These are phyloP conservation scores for Boeremia exigua DNA, from an alignment of 2,329 filamentous ascomycete genomes.

Conservation along the genomic window DNA sequence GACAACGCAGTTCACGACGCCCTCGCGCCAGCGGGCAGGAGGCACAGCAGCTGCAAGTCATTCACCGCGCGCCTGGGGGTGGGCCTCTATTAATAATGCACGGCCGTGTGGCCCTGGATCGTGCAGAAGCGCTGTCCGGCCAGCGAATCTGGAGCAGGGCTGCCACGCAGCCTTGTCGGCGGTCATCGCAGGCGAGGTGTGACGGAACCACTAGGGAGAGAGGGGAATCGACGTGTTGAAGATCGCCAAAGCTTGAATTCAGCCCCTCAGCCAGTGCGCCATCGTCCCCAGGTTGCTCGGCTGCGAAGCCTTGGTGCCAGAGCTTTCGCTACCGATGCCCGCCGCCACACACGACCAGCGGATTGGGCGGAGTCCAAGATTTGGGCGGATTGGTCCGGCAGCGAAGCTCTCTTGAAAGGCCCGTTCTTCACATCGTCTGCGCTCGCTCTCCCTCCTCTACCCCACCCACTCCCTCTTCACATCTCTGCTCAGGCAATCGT, in stretches of 20 bases:
- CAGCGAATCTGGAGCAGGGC: constrained; percentile 19
- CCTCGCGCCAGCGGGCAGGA: constrained; percentile 9
- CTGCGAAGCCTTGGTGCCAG: constrained; percentile 7
- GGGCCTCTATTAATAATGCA: constrained; percentile 21
- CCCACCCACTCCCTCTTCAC: constrained; percentile 35
- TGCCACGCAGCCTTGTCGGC: constrained; percentile 38
- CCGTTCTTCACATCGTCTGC: constrained; percentile 25
- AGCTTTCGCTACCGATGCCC: constrained; percentile 31
- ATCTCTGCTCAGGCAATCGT: constrained; percentile 20
- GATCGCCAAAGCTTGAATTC: constrained; percentile 47
- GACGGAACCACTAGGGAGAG: constrained; percentile 32
- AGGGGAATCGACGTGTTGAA: constrained; percentile 25
- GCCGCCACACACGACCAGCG: constrained; percentile 33
- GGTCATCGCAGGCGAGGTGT: constrained; percentile 28
- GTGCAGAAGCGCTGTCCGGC: constrained; percentile 25
- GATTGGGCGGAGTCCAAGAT: constrained; percentile 28
- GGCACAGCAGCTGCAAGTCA: constrained; percentile 24
- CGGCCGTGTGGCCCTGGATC: constrained; percentile 23
- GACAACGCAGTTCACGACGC: constrained; percentile 4
- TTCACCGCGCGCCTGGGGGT: constrained; percentile 12
- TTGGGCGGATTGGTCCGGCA: constrained; percentile 29
- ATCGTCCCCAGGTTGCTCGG: constrained; percentile 23
- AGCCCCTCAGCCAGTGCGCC: constrained; percentile 27
- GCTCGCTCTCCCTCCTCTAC: constrained; percentile 30
- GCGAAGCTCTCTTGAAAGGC: constrained; percentile 30